phyloP scores from a whole-genome alignment of 345 rosid species.

The Jatropha curcas region DNA sequence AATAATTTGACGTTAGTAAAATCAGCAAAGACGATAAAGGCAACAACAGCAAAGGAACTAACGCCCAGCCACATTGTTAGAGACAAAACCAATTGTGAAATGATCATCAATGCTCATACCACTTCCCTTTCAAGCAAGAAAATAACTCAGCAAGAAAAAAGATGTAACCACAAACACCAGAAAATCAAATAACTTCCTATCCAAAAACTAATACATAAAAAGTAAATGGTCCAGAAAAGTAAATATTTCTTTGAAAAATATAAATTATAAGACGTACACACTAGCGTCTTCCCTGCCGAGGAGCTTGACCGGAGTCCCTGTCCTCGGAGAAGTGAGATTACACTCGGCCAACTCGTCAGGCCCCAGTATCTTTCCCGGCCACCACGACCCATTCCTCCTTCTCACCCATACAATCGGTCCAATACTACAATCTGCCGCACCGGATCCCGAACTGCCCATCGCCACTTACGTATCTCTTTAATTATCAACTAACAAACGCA shows the following conservation, averaged over 20 bases:
- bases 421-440: constrained; percentile 28
- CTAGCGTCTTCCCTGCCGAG: constrained; percentile 99
- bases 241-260: neutral
- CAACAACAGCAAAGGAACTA: neutral
- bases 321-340: constrained; percentile 78
- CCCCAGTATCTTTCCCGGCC: constrained; percentile 93
- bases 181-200: neutral
- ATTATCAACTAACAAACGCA: neutral
- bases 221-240: neutral
- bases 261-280: constrained; percentile 58
- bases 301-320: constrained; percentile 98
- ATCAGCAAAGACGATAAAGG: neutral
- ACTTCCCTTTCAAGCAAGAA: no score
- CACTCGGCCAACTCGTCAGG: constrained; percentile 77
- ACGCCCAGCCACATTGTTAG: neutral
- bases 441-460: constrained; percentile 61
- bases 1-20: no score
- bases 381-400: constrained; percentile 98
- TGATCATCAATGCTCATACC: neutral
- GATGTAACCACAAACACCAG: neutral
- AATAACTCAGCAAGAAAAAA: no score
- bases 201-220: neutral
- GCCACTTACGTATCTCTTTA: neutral
- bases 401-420: constrained; percentile 98
- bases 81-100: neutral